phyloP scores from a whole-genome alignment of 306 rosid species.

The Medicago arabica region DNA sequence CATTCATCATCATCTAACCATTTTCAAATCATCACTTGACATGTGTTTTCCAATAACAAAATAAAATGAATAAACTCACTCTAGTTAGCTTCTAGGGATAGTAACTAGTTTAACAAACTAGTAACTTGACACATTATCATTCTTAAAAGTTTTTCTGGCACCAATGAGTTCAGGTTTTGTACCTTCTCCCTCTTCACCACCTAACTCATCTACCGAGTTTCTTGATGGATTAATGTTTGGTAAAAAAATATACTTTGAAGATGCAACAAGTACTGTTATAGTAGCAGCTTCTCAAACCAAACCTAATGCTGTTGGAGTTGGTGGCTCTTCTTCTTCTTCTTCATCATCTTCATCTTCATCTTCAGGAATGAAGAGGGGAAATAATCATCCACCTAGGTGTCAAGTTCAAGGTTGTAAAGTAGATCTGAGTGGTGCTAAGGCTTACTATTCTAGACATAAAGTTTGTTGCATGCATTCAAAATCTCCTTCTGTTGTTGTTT shows the following conservation, averaged over 20 bases:
- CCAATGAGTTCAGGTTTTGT: slow-evolving; percentile 55
- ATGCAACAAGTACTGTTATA: slow-evolving; percentile 42
- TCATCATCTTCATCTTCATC: slow-evolving; percentile 45
- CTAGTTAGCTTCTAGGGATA: background rate
- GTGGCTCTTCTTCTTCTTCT: slow-evolving; percentile 18
- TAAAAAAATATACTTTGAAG: slow-evolving; percentile 71
- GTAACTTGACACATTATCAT: background rate
- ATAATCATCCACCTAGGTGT: slow-evolving; percentile 70
- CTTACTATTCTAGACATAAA: slow-evolving; percentile 86
- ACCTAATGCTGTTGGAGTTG: slow-evolving; percentile 10
- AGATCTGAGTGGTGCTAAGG: slow-evolving; percentile 84
- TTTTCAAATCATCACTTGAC: background rate
- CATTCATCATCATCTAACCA: background rate
- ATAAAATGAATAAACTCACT: background rate
- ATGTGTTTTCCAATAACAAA: background rate
- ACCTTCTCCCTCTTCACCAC: slow-evolving; percentile 46
- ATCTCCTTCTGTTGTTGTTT: slow-evolving; percentile 70
- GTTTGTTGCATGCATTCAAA: slow-evolving; percentile 84
- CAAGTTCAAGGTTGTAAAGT: slow-evolving; percentile 85
- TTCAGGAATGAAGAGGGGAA: slow-evolving; percentile 51
- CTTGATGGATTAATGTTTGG: slow-evolving; percentile 80
- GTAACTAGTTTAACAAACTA: background rate
- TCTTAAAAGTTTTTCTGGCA: background rate
- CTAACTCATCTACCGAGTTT: slow-evolving; percentile 48
- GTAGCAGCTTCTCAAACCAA: slow-evolving; percentile 26